A percentile compares a stretch with the other conserved stretches of the same genome.
Evolutionary conservation across 2,329 filamentous ascomycete genomes (phyloP).

Genomic region (Fusarium udum): DNA sequence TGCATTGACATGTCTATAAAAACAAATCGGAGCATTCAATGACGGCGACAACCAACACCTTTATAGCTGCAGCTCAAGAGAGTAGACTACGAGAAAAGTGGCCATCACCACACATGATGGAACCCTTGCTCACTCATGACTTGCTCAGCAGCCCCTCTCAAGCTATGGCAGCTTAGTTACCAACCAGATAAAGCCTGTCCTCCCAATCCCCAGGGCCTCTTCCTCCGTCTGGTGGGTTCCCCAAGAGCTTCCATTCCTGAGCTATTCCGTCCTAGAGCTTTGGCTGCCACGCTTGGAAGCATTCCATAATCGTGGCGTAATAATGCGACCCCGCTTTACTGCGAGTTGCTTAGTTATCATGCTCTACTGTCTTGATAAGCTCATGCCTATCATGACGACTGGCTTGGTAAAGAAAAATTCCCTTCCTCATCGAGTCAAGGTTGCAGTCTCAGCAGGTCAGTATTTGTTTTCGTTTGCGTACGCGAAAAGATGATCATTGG

Average conservation of each 20-base stretch:
- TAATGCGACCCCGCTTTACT: constrained; percentile 38
- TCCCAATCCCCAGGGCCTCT: constrained; percentile 1
- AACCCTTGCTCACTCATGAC: constrained; percentile 34
- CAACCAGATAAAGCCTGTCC: constrained; percentile 7
- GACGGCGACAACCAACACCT: constrained; percentile 31
- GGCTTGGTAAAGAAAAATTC: constrained; percentile 10
- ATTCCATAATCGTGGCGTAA: constrained; percentile 44
- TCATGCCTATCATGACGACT: constrained; percentile 23
- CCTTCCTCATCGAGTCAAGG: background rate
- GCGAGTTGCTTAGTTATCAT: constrained; percentile 32
- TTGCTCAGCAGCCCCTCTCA: constrained; percentile 41
- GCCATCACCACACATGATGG: constrained; percentile 12
- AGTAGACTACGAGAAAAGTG: constrained; percentile 11
- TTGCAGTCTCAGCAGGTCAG: background rate
- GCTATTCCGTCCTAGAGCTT: constrained; percentile 14
- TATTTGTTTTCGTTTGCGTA: background rate
- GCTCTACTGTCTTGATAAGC: constrained; percentile 33
- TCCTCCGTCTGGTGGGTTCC: constrained; percentile 8
- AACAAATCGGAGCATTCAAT: constrained; percentile 10
- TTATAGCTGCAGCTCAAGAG: constrained; percentile 32
- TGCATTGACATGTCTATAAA: constrained; percentile 35
- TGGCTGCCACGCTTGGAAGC: constrained; percentile 7
- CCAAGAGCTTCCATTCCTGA: constrained; percentile 1
- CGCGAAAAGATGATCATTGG: background rate
- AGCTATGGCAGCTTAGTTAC: constrained; percentile 9